Base-by-base conservation (phyloP, 768 basidiomycete species). In the Mycena vitilis region DNA sequence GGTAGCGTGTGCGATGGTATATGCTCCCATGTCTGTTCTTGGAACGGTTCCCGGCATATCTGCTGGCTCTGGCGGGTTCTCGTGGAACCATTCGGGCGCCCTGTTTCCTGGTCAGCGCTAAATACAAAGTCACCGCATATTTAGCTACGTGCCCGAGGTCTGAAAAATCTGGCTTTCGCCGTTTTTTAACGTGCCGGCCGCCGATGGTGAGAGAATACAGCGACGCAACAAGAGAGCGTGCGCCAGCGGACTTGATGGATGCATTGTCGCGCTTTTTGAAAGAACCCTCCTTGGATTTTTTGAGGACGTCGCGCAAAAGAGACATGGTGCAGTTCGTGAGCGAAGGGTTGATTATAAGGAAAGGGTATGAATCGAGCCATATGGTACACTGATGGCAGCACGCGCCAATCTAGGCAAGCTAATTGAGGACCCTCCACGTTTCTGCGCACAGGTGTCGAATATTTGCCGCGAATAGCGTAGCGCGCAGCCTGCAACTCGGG, bases 231-330 rank as follows among this genome's bases (percentile, higher is more conserved):
- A 73, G 11, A 23, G 72, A 73, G 40, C 69, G 69, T 30, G 66
- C 72, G 25, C 69, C 69, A n/a, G 72, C 44, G 1, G 69, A 70
- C 63, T 70, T 73, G 40, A 70, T 36, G 13, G 69, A 70, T n/a
- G 69, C 63, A n/a, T 59, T 54, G 45, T 73, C 68, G 38, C 54
- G 37, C 30, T 61, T 63, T 6, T 68, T 71, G 16, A 18, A 34
- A 54, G 44, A 34, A 42, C 55, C 56, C 25, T 65, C 63, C 66
- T 68, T 68, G 37, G 54, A 36, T 38, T 66, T 65, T 54, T 72
- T 72, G 63, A 72, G 61, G 22, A 69, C 53, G 47, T 65, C 67
- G 57, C 71, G 71, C 23, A 72, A 60, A 51, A 72, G 71, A 63
- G 71, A 72, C 71, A 72, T 72, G 60, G 49, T 13, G 49, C 11